A percentile compares a stretch with the other conserved stretches of the same genome.
Evolutionary conservation across 306 rosid genomes (phyloP).

Genomic region (Vigna hirtella): DNA sequence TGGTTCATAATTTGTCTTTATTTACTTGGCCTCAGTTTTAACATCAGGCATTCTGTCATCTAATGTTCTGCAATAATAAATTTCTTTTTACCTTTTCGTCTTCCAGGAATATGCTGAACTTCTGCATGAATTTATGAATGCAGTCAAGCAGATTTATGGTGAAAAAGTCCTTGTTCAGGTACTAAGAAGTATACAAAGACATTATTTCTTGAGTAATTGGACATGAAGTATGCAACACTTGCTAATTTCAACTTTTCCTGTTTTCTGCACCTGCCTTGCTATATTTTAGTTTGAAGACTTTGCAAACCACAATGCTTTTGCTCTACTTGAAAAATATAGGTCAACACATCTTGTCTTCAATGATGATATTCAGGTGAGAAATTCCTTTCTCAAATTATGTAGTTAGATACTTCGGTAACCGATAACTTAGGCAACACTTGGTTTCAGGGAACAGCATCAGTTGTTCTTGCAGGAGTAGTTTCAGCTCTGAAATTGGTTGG

Average conservation of each 20-base stretch:
- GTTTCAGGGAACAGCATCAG: constrained; percentile 97
- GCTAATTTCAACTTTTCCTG: constrained; percentile 12
- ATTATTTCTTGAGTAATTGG: constrained; percentile 33
- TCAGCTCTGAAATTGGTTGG: constrained; percentile 74
- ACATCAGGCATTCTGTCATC: neutral
- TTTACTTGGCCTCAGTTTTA: constrained; percentile 33
- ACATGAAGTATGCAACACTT: neutral
- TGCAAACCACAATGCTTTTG: constrained; percentile 99
- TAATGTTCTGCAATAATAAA: constrained; percentile 22
- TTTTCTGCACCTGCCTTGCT: constrained; percentile 42
- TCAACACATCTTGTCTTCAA: constrained; percentile 95
- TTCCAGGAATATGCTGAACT: constrained; percentile 90
- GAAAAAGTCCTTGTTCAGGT: constrained; percentile 96
- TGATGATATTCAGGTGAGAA: constrained; percentile 89
- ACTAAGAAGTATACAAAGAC: constrained; percentile 34
- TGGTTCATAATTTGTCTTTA: constrained; percentile 52
- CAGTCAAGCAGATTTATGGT: constrained; percentile 88
- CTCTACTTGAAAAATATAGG: constrained; percentile 81
- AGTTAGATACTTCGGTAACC: constrained; percentile 9
- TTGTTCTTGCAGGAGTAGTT: constrained; percentile 92
- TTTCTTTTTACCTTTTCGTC: neutral
- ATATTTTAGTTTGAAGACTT: constrained; percentile 90
- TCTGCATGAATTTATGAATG: constrained; percentile 84
- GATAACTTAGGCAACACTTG: neutral
- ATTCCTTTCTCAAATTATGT: constrained; percentile 13